phyloP scores from a whole-genome alignment of 768 basidiomycete genomes.

The Cubamyces sp. region DNA sequence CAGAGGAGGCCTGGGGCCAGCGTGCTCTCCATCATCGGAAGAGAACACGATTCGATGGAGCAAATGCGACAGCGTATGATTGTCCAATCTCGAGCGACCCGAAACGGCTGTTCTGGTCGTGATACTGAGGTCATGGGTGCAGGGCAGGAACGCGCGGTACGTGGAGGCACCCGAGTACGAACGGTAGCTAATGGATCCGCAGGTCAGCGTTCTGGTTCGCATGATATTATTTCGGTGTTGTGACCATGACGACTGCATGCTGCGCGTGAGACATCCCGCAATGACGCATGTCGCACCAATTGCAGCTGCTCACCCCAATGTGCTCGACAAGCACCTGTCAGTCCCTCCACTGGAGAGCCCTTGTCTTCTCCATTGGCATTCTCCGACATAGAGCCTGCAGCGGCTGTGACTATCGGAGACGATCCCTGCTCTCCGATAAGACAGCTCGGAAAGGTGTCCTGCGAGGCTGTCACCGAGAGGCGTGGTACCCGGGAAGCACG shows the following conservation, averaged over 20 bases:
- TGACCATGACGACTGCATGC: constrained; percentile 16
- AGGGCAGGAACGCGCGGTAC: constrained; percentile 2
- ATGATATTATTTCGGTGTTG: constrained; percentile 2
- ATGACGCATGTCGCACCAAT: constrained; percentile 8
- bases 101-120: constrained; percentile 1
- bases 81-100: not conserved
- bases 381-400: not conserved
- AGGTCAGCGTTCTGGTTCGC: not conserved
- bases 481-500: constrained; percentile 8
- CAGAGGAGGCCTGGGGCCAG: not conserved
- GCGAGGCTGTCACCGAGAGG: not conserved
- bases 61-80: not conserved
- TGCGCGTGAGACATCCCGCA: constrained; percentile 4
- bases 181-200: not conserved
- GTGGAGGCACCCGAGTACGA: constrained; percentile 6
- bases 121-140: constrained; percentile 13
- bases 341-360: not conserved
- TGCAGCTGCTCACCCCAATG: not conserved
- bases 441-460: not conserved
- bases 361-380: not conserved
- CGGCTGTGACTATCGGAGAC: not conserved
- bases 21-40: not conserved
- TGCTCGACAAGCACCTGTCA: not conserved
- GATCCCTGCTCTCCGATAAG: not conserved
- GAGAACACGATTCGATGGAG: not conserved